Conservation (phyloP, 257 asterid species). For the Solanum tarapatanum region DNA sequence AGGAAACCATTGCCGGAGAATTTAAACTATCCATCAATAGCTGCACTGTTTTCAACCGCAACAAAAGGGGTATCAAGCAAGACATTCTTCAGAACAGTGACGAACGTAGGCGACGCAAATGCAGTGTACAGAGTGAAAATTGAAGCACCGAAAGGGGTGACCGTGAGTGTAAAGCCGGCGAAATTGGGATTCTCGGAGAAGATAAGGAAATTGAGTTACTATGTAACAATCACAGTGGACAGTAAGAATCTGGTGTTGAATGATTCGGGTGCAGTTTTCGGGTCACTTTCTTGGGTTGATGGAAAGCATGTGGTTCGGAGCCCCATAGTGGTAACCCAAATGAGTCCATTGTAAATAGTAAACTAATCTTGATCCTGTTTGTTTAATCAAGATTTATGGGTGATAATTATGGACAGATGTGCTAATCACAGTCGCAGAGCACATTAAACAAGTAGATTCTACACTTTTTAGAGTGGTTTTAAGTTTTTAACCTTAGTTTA, state of each 20-base stretch:
- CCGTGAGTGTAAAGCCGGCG: slow-evolving; percentile 55
- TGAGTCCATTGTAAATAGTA: slow-evolving; percentile 54
- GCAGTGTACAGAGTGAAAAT: slow-evolving; percentile 40
- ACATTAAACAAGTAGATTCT: not conserved
- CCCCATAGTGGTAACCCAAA: slow-evolving; percentile 72
- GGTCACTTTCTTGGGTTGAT: slow-evolving; percentile 75
- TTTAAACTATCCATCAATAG: slow-evolving; percentile 77
- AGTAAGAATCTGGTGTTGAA: slow-evolving; percentile 47
- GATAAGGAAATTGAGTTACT: slow-evolving; percentile 48
- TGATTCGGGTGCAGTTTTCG: slow-evolving; percentile 74
- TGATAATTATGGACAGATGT: not conserved
- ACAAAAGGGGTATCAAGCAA: slow-evolving; percentile 40
- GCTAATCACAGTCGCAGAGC: not conserved
- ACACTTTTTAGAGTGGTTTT: not conserved
- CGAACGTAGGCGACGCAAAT: slow-evolving; percentile 64
- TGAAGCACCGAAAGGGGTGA: slow-evolving; percentile 70
- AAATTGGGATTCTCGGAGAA: slow-evolving; percentile 57
- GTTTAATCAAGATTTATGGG: not conserved
- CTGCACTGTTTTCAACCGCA: slow-evolving; percentile 55
- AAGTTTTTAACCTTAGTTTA: not conserved
- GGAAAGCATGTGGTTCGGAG: slow-evolving; percentile 87
- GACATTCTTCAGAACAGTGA: slow-evolving; percentile 63
- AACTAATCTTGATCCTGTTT: not conserved
- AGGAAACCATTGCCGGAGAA: slow-evolving; percentile 71
- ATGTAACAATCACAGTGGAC: slow-evolving; percentile 44